These are phyloP conservation scores for Afroboletus lepidellus DNA, from an alignment of 1,284 basidiomycete genomes.

Conservation along the genomic window DNA sequence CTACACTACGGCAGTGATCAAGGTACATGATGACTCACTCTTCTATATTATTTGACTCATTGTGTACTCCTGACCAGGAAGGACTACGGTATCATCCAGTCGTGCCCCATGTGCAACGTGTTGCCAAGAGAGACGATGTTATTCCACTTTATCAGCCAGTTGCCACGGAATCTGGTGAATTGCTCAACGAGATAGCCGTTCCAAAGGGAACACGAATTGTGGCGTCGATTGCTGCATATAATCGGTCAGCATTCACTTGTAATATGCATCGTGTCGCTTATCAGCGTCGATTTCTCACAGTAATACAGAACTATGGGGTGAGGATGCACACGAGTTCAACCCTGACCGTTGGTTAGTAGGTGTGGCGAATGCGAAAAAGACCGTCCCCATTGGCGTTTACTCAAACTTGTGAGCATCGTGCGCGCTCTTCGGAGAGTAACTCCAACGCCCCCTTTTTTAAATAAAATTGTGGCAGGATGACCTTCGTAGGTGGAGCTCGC, in stretches of 20 bases:
- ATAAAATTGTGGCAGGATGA: slow-evolving; percentile 33
- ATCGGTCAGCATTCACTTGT: slow-evolving; percentile 27
- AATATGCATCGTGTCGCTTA: not conserved
- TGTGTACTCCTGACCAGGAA: slow-evolving; percentile 30
- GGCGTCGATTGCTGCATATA: slow-evolving; percentile 38
- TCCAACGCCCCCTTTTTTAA: not conserved
- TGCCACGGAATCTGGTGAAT: slow-evolving; percentile 34
- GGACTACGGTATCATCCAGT: slow-evolving; percentile 40
- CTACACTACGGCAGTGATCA: slow-evolving; percentile 49
- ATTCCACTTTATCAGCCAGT: slow-evolving; percentile 44
- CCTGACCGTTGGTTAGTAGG: slow-evolving; percentile 49
- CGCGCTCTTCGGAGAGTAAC: not conserved
- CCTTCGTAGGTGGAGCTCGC: slow-evolving; percentile 44
- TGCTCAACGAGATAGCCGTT: slow-evolving; percentile 36
- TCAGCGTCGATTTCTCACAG: slow-evolving; percentile 19
- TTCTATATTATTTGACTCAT: not conserved
- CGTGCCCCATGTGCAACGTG: slow-evolving; percentile 33
- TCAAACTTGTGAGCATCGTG: slow-evolving; percentile 47
- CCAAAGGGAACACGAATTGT: slow-evolving; percentile 36
- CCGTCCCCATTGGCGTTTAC: slow-evolving; percentile 45
- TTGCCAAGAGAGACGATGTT: slow-evolving; percentile 42
- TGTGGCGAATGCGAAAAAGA: slow-evolving; percentile 33
- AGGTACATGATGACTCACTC: slow-evolving; percentile 33
- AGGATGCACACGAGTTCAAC: slow-evolving; percentile 49
- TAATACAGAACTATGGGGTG: slow-evolving; percentile 42